Percentiles rank a stretch among this genome's conserved stretches.
phyloP scores from a whole-genome alignment of 805 yeast species.

The Metschnikowia hibisci region DNA sequence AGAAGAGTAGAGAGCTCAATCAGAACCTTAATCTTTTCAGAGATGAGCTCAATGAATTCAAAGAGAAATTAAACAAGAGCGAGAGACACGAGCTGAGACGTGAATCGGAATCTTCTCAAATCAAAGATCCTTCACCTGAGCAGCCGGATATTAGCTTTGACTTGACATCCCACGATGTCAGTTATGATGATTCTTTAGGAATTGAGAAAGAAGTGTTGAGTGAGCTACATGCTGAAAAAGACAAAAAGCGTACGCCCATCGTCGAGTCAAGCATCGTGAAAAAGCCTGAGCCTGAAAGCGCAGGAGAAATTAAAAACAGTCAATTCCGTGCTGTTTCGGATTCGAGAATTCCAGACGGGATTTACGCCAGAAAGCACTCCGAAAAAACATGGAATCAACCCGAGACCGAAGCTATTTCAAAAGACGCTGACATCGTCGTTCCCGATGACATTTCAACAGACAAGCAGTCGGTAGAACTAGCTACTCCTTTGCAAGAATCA shows the following conservation, averaged over 20 bases:
- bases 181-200: constrained; percentile 37
- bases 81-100: constrained; percentile 15
- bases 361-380: neutral
- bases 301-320: neutral
- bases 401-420: neutral
- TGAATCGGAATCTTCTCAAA: neutral
- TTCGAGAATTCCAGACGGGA: neutral
- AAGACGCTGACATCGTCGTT: neutral
- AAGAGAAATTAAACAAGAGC: constrained; percentile 34
- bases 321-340: constrained; percentile 2
- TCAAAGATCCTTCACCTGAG: neutral
- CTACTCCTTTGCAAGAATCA: neutral
- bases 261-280: too few relatives aligned
- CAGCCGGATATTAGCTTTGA: constrained; percentile 37
- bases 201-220: constrained; percentile 28
- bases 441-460: neutral
- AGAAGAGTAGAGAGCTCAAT: constrained; percentile 35
- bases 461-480: too few relatives aligned
- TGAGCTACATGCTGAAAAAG: constrained; percentile 13
- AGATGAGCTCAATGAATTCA: constrained; percentile 42
- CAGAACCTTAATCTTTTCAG: constrained; percentile 40
- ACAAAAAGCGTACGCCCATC: neutral
- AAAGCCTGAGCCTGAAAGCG: neutral
- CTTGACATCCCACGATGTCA: constrained; percentile 35
- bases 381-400: neutral